Percentiles rank a stretch among this genome's conserved stretches.
Conservation (phyloP, 768 basidiomycete genomes). For the Auriculariales sp. region DNA sequence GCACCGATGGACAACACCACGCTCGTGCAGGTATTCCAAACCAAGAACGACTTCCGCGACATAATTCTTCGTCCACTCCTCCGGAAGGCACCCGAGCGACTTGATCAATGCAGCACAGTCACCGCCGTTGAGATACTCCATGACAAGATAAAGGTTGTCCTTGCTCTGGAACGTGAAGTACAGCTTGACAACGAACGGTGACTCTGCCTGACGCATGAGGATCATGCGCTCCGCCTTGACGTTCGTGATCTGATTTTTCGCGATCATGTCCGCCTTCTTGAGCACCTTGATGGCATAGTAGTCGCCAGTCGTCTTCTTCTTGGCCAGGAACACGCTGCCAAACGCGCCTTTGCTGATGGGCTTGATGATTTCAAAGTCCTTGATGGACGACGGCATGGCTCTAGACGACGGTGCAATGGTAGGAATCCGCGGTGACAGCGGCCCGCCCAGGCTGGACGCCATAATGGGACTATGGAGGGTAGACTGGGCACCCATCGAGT, state of each 20-base stretch:
- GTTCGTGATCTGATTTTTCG: conserved; percentile 99
- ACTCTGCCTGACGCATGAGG: conserved; percentile 97
- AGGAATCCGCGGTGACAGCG: conserved; percentile 78
- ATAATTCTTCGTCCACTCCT: conserved; percentile 95
- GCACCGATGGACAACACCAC: conserved; percentile 93
- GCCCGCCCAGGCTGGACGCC: conserved; percentile 23
- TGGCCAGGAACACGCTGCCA: conserved; percentile 94
- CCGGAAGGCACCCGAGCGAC: conserved; percentile 79
- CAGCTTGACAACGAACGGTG: conserved; percentile 92
- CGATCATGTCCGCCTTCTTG: conserved; percentile 99
- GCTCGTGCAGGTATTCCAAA: conserved; percentile 89
- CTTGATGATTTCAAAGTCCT: conserved; percentile 98
- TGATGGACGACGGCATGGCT: conserved; percentile 81
- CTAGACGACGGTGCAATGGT: conserved; percentile 65
- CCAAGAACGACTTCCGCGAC: conserved; percentile 93
- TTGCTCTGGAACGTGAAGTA: conserved; percentile 99
- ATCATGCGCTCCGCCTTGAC: conserved; percentile 99
- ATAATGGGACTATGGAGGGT: conserved; percentile 39
- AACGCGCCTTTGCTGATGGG: conserved; percentile 98
- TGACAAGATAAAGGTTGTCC: conserved; percentile 95
- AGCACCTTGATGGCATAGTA: conserved; percentile 99
- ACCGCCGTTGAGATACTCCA: conserved; percentile 98
- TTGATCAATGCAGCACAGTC: conserved; percentile 97
- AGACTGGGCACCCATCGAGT: conserved; percentile 50
- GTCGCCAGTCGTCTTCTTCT: conserved; percentile 96